Conservation (phyloP, 805 yeast species). For the Ogataea paraovalis region DNA sequence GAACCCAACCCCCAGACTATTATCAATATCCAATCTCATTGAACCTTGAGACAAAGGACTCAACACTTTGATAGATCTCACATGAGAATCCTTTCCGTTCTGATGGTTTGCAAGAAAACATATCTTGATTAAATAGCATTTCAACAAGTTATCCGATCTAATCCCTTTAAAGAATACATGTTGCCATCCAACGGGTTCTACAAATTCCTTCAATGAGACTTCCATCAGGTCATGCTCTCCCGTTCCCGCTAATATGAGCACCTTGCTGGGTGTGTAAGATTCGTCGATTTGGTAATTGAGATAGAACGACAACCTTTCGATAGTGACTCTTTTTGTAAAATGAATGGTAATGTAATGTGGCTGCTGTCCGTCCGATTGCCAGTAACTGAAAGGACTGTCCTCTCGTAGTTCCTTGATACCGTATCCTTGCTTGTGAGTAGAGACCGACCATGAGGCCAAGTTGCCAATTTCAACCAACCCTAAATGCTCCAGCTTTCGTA, state of each 20-base stretch:
- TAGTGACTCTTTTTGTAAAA: conserved; percentile 70
- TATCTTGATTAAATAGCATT: conserved; percentile 63
- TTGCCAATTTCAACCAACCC: conserved; percentile 75
- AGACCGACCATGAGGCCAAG: conserved; percentile 79
- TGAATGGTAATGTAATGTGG: conserved; percentile 82
- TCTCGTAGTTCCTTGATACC: conserved; percentile 72
- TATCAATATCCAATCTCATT: conserved; percentile 20
- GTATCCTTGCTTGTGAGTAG: conserved; percentile 68
- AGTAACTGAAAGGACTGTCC: conserved; percentile 65
- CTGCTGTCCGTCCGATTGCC: conserved; percentile 94
- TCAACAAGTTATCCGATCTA: conserved; percentile 52
- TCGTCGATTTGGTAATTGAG: conserved; percentile 74
- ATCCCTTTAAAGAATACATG: conserved; percentile 56
- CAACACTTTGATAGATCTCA: conserved; percentile 68
- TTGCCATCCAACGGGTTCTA: conserved; percentile 77
- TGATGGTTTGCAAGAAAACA: conserved; percentile 77
- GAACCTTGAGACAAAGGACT: conserved; percentile 34
- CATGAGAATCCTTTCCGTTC: conserved; percentile 93
- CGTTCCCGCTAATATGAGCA: conserved; percentile 66
- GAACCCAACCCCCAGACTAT: conserved; percentile 28
- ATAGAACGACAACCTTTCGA: conserved; percentile 67
- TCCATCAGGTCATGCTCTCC: conserved; percentile 75
- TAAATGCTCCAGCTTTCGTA: conserved; percentile 49
- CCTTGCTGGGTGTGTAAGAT: conserved; percentile 82
- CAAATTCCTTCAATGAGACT: conserved; percentile 55